Evolutionary conservation across 108 stramenopile species (phyloP).

Genomic region (Thalassiosira profunda): DNA sequence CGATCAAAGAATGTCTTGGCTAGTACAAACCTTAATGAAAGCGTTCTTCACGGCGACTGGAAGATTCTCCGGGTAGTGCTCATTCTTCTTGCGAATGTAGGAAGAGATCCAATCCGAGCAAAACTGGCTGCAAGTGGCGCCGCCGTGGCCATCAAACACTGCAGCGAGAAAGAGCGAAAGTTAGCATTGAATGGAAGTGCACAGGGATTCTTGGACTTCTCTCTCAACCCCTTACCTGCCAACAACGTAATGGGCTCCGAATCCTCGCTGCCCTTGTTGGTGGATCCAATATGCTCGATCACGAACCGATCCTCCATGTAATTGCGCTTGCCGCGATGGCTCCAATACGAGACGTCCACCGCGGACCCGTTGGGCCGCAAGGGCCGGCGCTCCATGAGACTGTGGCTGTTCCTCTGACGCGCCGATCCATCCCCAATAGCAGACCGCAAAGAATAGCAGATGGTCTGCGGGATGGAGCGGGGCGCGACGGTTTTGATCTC

Average conservation of each 20-base stretch:
- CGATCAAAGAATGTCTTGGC: background rate
- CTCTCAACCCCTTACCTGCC: slow-evolving; percentile 10
- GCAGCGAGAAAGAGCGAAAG: slow-evolving; percentile 70
- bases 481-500: slow-evolving; percentile 15
- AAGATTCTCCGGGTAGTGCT: slow-evolving; percentile 69
- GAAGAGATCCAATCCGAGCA: slow-evolving; percentile 86
- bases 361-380: slow-evolving; percentile 74
- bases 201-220: slow-evolving; percentile 40
- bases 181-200: slow-evolving; percentile 28
- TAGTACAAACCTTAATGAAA: slow-evolving; percentile 42
- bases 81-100: slow-evolving; percentile 76
- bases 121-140: slow-evolving; percentile 90
- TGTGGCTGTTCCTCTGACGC: slow-evolving; percentile 55
- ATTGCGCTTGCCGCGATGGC: slow-evolving; percentile 72
- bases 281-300: slow-evolving; percentile 82
- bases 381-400: slow-evolving; percentile 71
- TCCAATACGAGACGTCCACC: slow-evolving; percentile 84
- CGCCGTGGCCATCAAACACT: slow-evolving; percentile 98
- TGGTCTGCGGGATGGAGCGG: slow-evolving; percentile 45
- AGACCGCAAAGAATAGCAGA: slow-evolving; percentile 70
- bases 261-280: slow-evolving; percentile 33
- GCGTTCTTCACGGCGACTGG: slow-evolving; percentile 82
- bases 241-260: slow-evolving; percentile 65
- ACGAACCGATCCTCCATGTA: slow-evolving; percentile 92
- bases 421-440: slow-evolving; percentile 81